Evolutionary conservation across 1,284 basidiomycete species (phyloP), one percentile per base, ranked within the genome.

Genomic region (Cryptococcus sp.): DNA sequence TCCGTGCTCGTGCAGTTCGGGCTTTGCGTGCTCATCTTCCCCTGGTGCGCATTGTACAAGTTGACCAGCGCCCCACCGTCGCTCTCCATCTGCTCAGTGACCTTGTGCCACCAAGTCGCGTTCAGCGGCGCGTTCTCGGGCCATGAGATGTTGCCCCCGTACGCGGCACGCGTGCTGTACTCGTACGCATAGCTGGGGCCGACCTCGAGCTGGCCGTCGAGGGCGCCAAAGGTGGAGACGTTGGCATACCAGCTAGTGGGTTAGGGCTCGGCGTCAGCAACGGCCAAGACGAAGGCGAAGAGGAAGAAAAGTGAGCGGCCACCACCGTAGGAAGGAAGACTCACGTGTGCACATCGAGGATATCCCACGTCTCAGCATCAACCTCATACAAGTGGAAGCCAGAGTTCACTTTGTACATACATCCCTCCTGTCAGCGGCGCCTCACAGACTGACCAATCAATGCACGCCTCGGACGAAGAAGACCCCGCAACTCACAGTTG

Each of bases 101-200:
- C 83, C 24, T 76, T 81, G 28, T 33, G 28, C 87, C 88, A 91
- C 84, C 87, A 91, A 5, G 88, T 89, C 16, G 86, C 87, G 64
- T 91, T 91, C 55, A 91, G 73, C 0, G 88, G 88, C 59, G 87
- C 87, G 48, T 80, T 79, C 4, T 73, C 67, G 6, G 82, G 80
- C 89, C 89, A 91, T 0, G 79, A 66, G 50, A 89, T 83, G 60
- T 78, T 83, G 46, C 70, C 70, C 28, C 86, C 87, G 58, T 89
- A 91, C 0, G 85, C 79, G 44, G 82, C 78, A 37, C 89, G 83
- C 8, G 87, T 85, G 62, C 79, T 85, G 72, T 91, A 90, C 72
- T 89, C 87, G 62, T 84, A 84, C 37, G 77, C 70, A 67, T 81
- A 91, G 1, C 82, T 81, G 3, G 88, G 89, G 5, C 88, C 88